Percentiles rank a stretch among this genome's conserved stretches.
Conservation (phyloP, 2,329 filamentous ascomycete genomes). For the Drechmeria coniospora region DNA sequence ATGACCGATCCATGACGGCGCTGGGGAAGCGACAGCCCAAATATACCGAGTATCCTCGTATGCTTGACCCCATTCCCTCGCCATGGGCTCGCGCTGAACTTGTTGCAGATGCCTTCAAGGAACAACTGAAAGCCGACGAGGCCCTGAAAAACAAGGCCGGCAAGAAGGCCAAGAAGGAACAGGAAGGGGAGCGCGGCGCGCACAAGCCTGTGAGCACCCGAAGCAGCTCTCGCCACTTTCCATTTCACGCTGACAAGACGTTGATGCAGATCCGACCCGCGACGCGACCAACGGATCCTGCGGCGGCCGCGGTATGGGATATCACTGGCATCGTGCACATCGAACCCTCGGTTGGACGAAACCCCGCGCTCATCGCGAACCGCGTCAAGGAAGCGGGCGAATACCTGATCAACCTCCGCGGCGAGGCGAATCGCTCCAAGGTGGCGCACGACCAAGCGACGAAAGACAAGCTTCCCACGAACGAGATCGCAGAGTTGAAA, state of each 20-base stretch:
- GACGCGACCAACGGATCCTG: conserved; percentile 26
- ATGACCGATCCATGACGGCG: conserved; percentile 24
- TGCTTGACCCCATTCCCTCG: conserved; percentile 5
- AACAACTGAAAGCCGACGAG: conserved; percentile 30
- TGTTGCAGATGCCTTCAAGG: conserved; percentile 24
- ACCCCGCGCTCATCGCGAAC: conserved; percentile 24
- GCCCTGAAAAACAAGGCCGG: conserved; percentile 29
- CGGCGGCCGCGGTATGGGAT: conserved; percentile 37
- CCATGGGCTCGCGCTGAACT: not conserved
- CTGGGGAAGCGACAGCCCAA: conserved; percentile 28
- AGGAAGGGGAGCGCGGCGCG: conserved; percentile 23
- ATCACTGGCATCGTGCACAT: conserved; percentile 33
- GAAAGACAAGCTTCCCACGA: conserved; percentile 24
- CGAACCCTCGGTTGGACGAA: conserved; percentile 22
- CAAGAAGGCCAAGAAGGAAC: conserved; percentile 27
- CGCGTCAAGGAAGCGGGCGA: conserved; percentile 37
- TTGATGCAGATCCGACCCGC: conserved; percentile 21
- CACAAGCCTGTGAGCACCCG: conserved; percentile 23
- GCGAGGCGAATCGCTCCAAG: conserved; percentile 31
- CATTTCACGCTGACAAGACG: not conserved
- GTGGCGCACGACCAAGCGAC: conserved; percentile 26
- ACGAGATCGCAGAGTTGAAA: conserved; percentile 22
- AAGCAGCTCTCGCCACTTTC: not conserved
- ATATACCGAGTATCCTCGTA: conserved; percentile 30
- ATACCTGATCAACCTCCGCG: conserved; percentile 30